Evolutionary conservation across 2,329 filamentous ascomycete genomes (phyloP).

Genomic region (Penicillium sp.): DNA sequence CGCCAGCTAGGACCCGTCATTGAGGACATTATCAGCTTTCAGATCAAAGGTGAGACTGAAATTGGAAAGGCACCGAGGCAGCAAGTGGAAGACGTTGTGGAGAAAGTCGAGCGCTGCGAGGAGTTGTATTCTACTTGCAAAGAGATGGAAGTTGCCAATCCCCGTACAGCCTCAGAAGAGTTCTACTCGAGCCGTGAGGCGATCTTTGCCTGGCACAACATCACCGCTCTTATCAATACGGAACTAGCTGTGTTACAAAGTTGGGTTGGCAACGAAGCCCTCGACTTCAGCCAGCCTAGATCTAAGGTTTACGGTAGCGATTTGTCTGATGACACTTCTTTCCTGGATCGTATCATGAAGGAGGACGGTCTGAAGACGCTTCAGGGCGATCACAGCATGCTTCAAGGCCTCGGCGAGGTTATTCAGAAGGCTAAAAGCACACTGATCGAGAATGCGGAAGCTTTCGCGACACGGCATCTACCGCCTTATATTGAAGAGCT

Average conservation of each 20-base stretch:
- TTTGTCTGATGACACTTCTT: constrained; percentile 84
- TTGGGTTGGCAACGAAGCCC: constrained; percentile 94
- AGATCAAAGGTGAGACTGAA: constrained; percentile 90
- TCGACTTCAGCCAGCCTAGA: constrained; percentile 81
- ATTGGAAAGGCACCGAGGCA: constrained; percentile 83
- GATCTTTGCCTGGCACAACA: constrained; percentile 95
- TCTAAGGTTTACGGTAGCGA: constrained; percentile 67
- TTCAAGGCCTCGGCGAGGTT: constrained; percentile 77
- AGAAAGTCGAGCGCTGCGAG: constrained; percentile 87
- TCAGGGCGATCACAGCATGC: constrained; percentile 78
- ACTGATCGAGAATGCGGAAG: constrained; percentile 78
- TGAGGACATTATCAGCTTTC: constrained; percentile 87
- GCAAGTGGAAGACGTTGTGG: constrained; percentile 86
- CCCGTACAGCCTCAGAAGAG: constrained; percentile 70
- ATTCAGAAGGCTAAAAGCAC: constrained; percentile 93
- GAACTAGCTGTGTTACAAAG: constrained; percentile 87
- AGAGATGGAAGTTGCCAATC: constrained; percentile 72
- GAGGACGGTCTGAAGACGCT: constrained; percentile 92
- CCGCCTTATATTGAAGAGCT: constrained; percentile 97
- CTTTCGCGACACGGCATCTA: constrained; percentile 84
- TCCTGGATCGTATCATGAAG: constrained; percentile 91
- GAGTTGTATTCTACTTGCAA: constrained; percentile 78
- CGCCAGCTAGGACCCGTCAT: constrained; percentile 70
- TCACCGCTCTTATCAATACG: constrained; percentile 91
- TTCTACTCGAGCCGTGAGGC: constrained; percentile 84